Evolutionary conservation across 768 basidiomycete species (phyloP).

Genomic region (Boletus rex-veris): DNA sequence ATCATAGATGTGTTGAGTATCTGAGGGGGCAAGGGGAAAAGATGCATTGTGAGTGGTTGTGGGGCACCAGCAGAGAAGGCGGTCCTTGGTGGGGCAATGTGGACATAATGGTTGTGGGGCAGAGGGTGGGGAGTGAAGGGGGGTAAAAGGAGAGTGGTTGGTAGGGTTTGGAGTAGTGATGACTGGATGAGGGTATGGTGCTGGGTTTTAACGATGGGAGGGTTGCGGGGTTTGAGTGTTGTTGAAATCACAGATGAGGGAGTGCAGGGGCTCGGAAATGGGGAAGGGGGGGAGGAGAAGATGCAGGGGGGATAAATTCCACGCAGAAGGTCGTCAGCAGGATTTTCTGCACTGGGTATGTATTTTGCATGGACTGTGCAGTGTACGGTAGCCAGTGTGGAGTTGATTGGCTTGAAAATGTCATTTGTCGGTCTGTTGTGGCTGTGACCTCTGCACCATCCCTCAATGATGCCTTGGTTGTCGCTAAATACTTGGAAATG

Average conservation of each 20-base stretch:
- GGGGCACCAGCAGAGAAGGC: neutral
- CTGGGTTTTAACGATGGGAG: too few relatives aligned
- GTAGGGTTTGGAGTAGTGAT: too few relatives aligned
- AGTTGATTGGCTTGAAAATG: slow-evolving; percentile 28
- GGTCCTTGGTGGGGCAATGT: neutral
- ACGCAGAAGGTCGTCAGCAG: neutral
- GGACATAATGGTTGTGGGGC: neutral
- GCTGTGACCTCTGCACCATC: slow-evolving; percentile 33
- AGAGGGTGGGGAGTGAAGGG: too few relatives aligned
- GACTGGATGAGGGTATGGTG: too few relatives aligned
- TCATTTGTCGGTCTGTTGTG: slow-evolving; percentile 26
- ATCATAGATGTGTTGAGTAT: neutral
- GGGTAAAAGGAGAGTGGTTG: too few relatives aligned
- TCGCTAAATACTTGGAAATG: slow-evolving; percentile 6
- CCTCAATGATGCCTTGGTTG: slow-evolving; percentile 35
- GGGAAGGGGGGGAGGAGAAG: neutral
- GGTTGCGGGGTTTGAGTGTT: too few relatives aligned
- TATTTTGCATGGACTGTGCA: neutral
- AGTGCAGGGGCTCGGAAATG: neutral
- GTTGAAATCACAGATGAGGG: neutral
- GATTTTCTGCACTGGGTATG: neutral
- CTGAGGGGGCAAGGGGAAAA: neutral
- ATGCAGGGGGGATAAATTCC: neutral
- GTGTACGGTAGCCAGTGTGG: slow-evolving; percentile 2
- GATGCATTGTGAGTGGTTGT: neutral